phyloP scores from a whole-genome alignment of 768 basidiomycete species.

The Rhizopogon vesiculosus region DNA sequence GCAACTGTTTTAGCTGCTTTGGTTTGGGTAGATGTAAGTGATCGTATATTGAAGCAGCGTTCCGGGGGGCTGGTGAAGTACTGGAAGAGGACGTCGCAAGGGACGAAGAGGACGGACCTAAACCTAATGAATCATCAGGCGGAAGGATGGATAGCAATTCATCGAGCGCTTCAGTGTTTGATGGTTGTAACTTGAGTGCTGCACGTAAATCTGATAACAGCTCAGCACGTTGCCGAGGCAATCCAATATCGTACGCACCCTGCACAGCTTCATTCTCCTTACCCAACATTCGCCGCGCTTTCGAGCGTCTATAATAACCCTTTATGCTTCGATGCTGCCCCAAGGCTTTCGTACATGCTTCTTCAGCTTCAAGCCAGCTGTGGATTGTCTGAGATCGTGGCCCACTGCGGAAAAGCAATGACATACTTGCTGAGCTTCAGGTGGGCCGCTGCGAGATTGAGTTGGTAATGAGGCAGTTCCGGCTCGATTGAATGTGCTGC shows the following conservation, averaged over 20 bases:
- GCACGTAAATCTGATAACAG: conserved; percentile 50
- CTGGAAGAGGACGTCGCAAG: conserved; percentile 26
- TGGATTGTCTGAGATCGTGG: conserved; percentile 12
- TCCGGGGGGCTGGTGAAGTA: conserved; percentile 9
- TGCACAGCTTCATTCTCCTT: conserved; percentile 53
- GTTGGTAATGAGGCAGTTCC: conserved; percentile 70
- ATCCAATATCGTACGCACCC: conserved; percentile 31
- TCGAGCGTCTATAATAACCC: conserved; percentile 65
- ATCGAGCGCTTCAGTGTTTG: conserved; percentile 55
- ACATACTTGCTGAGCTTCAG: conserved; percentile 66
- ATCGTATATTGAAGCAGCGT: conserved; percentile 12
- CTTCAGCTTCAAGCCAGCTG: conserved; percentile 72
- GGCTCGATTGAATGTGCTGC: conserved; percentile 60
- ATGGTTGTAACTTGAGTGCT: conserved; percentile 56
- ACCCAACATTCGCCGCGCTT: conserved; percentile 58
- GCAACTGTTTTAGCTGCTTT: conserved; percentile 41
- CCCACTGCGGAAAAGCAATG: conserved; percentile 1
- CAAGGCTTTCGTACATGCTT: conserved; percentile 62
- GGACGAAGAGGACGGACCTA: conserved; percentile 10
- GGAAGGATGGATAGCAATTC: conserved; percentile 45
- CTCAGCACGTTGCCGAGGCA: not conserved
- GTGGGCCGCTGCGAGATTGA: conserved; percentile 73
- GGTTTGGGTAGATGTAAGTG: conserved; percentile 35
- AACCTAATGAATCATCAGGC: conserved; percentile 10
- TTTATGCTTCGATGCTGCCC: conserved; percentile 64